Percentiles rank a stretch among this genome's conserved stretches.
Conservation (phyloP, 345 rosid genomes). For the Trapa bicornis region DNA sequence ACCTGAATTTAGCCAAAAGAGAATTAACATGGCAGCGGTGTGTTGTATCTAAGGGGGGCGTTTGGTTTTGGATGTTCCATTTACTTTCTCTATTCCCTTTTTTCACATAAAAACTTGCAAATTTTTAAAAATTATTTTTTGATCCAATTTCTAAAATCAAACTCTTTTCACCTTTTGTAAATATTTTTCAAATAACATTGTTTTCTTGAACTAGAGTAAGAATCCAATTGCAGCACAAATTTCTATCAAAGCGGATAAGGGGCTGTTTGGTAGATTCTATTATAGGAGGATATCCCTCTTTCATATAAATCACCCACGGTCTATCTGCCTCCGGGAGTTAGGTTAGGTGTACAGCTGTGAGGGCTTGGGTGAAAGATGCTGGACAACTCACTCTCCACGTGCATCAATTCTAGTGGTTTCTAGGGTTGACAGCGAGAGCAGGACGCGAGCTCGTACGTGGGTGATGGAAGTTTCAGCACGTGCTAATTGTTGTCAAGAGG, state of each 20-base stretch:
- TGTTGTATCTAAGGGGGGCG: too few species aligned
- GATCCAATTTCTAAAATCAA: too few species aligned
- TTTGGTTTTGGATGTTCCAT: too few species aligned
- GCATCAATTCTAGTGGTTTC: background rate
- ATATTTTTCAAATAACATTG: too few species aligned
- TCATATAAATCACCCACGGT: background rate
- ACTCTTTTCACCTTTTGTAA: too few species aligned
- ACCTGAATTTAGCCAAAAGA: background rate
- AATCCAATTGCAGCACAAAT: too few species aligned
- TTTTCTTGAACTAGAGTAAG: too few species aligned
- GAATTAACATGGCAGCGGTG: too few species aligned
- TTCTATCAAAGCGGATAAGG: background rate
- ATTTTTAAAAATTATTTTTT: too few species aligned
- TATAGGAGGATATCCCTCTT: background rate
- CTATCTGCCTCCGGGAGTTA: constrained; percentile 1
- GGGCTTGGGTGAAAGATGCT: constrained; percentile 3
- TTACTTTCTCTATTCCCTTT: too few species aligned
- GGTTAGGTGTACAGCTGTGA: constrained; percentile 9
- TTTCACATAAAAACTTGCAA: too few species aligned
- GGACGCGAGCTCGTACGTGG: background rate
- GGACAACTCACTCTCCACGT: constrained; percentile 10
- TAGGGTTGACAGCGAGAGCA: background rate
- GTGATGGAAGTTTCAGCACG: background rate
- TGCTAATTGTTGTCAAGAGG: background rate
- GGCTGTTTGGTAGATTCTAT: constrained; percentile 3